Conservation (phyloP, 78 protist species). For the slime mould (Dictyostelium discoideum) region DNA sequence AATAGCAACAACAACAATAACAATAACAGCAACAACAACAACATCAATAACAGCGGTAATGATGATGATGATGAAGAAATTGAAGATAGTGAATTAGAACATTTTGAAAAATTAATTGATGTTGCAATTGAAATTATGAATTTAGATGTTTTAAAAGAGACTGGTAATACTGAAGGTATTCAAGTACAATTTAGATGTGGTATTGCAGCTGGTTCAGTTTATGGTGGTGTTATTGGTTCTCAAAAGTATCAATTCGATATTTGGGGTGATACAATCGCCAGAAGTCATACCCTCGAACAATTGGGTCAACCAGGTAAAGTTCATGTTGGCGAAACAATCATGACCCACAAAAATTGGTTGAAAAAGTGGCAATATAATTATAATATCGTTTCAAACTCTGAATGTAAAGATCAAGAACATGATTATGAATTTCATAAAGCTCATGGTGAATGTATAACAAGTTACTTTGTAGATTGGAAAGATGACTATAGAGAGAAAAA, state of each 20-base stretch:
- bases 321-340: slow-evolving; percentile 33
- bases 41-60: background rate
- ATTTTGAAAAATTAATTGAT: background rate
- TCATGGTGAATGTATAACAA: background rate
- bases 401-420: background rate
- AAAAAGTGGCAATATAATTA: background rate
- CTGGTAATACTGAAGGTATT: background rate
- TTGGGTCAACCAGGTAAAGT: slow-evolving; percentile 53
- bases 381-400: background rate
- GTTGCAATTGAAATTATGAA: slow-evolving; percentile 38
- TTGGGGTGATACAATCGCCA: slow-evolving; percentile 72
- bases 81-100: background rate
- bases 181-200: slow-evolving; percentile 68
- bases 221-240: slow-evolving; percentile 80
- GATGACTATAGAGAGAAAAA: background rate
- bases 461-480: slow-evolving; percentile 10
- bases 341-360: background rate
- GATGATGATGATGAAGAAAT: background rate
- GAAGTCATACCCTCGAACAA: slow-evolving; percentile 66
- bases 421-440: background rate
- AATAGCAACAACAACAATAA: background rate
- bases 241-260: slow-evolving; percentile 72
- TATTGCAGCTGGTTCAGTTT: slow-evolving; percentile 71
- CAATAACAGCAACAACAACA: background rate
- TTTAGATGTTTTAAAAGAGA: background rate